Conservation (phyloP, 306 rosid species). For the Psophocarpus tetragonolobus region DNA sequence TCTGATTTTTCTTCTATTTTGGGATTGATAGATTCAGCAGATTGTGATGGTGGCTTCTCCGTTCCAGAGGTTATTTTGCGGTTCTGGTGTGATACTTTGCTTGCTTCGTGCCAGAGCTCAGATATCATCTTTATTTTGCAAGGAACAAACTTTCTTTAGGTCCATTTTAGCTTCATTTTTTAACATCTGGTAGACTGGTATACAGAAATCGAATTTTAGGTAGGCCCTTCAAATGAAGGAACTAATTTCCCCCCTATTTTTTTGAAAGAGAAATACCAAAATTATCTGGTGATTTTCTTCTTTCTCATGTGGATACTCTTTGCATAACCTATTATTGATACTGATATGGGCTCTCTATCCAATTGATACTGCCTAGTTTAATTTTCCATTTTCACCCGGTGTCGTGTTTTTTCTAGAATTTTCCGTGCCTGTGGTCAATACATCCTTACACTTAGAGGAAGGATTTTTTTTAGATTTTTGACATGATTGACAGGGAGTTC, state of each 20-base stretch:
- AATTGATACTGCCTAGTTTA: neutral
- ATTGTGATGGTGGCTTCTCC: constrained; percentile 37
- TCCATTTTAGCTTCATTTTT: constrained; percentile 43
- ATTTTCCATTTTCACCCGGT: neutral
- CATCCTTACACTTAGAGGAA: neutral
- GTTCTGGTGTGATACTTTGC: constrained; percentile 39
- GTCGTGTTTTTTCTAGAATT: neutral
- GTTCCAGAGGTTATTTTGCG: constrained; percentile 29
- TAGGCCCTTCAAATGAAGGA: constrained; percentile 37
- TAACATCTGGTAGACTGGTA: constrained; percentile 23
- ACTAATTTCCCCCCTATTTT: constrained; percentile 14
- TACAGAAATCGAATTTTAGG: constrained; percentile 41
- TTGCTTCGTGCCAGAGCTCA: constrained; percentile 41
- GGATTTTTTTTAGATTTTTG: neutral
- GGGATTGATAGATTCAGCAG: constrained; percentile 34
- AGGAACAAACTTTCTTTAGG: constrained; percentile 22
- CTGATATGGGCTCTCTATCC: neutral
- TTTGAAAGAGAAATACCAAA: constrained; percentile 35
- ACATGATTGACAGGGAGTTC: neutral
- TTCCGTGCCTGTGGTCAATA: neutral
- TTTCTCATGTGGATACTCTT: constrained; percentile 25
- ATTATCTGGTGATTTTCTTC: constrained; percentile 27
- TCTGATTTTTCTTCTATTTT: constrained; percentile 35
- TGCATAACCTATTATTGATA: constrained; percentile 5
- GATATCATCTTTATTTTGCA: constrained; percentile 24